Evolutionary conservation across 805 yeast species (phyloP).

Genomic region (Candida rishiriensis): DNA sequence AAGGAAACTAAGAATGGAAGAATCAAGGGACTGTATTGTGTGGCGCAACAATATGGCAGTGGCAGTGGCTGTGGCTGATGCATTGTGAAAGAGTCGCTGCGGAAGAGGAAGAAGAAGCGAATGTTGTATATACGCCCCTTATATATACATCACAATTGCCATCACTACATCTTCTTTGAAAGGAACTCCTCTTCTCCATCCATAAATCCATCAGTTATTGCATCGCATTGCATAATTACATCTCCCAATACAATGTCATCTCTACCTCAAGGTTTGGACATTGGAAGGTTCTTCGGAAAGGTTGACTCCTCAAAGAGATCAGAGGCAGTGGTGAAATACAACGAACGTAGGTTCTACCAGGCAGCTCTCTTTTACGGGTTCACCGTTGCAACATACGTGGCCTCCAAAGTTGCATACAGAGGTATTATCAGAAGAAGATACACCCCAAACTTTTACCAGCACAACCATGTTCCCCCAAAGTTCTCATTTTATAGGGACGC

Average conservation of each 20-base stretch:
- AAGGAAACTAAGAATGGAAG: no score
- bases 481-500: conserved; percentile 81
- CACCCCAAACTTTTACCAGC: conserved; percentile 72
- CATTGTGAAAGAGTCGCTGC: no score
- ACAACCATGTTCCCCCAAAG: conserved; percentile 83
- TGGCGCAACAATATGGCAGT: no score
- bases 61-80: no score
- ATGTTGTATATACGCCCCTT: no score
- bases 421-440: conserved; percentile 71
- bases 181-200: no score
- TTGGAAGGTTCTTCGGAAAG: conserved; percentile 29
- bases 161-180: no score
- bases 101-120: no score
- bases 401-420: conserved; percentile 70
- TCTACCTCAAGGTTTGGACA: conserved; percentile 17
- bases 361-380: conserved; percentile 69
- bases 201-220: no score
- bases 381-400: conserved; percentile 64
- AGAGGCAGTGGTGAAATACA: conserved; percentile 43
- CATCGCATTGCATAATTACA: no score
- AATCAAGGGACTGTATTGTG: no score
- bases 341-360: conserved; percentile 61
- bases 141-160: no score
- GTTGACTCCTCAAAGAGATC: conserved; percentile 22
- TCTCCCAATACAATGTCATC: neutral